Base-by-base conservation (phyloP, 2,329 filamentous ascomycete genomes). In the Talaromyces sp. region DNA sequence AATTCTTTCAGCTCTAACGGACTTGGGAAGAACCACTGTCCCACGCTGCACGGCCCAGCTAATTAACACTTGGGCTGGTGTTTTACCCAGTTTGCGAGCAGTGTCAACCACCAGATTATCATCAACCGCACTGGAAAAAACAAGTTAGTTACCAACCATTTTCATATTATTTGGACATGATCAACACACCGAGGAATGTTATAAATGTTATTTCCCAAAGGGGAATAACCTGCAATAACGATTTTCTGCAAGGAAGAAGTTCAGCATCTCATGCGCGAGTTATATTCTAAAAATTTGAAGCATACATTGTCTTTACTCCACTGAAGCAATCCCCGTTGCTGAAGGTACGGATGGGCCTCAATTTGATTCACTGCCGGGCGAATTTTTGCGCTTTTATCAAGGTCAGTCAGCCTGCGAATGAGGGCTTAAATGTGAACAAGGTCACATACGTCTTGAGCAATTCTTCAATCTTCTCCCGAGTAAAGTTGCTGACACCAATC, bases 401-500 rank as follows among this genome's bases (percentile, higher is more conserved):
- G 12, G 27, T n/a, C n/a, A n/a, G 51, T 53, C 12, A 53, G 27
- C 27, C 9, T 30, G 3, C 9, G 51, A 53, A 33, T 4, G 10
- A 34, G 27, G 2, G 23, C 31, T 53, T 5, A 31, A 33, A 14
- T 53, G 9, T 9, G 10, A 16, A 53, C 27, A 18, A 53, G 23
- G 51, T 4, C 28, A 7, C 51, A 18, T 53, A 53, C 28, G 63
- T 74, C 61, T 60, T 61, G 10, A 80, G 66, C 27, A 82, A 70
- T 33, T 72, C 70, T 44, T 78, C 66, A 10, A 82, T 69, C 51
- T 80, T 76, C 16, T 66, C 66, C 0, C 74, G 75, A n/a, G 73
- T 73, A 69, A 88, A 91, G 76, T 92, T 92, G 68, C 86, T 89
- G 12, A 92, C 85, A 36, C 89, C 89, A 66, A 92, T 90, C 44